phyloP scores from a whole-genome alignment of 306 rosid genomes.

The Prosopis cineraria region DNA sequence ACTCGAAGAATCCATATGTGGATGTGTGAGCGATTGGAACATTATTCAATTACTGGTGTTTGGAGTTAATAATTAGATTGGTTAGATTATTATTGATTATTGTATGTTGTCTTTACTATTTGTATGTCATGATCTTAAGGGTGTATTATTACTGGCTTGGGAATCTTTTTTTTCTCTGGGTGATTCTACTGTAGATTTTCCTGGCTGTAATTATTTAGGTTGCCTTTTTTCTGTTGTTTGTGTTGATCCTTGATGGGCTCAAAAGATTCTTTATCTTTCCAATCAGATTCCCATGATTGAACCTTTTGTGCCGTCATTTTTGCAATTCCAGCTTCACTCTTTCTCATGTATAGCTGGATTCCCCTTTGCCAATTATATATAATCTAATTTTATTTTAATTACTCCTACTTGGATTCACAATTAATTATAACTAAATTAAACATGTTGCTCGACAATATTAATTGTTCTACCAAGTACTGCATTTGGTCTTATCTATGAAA shows the following conservation, averaged over 20 bases:
- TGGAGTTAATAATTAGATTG: not conserved
- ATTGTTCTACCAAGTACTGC: no score
- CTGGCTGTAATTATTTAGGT: conserved; percentile 32
- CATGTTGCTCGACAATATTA: no score
- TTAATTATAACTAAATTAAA: no score
- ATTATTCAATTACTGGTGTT: conserved; percentile 41
- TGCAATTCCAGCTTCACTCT: conserved; percentile 32
- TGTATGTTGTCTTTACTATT: conserved; percentile 4
- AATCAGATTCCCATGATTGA: conserved; percentile 44
- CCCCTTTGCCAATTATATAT: not conserved
- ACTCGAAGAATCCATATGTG: conserved; percentile 34
- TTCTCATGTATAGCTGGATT: conserved; percentile 32
- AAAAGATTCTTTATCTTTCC: conserved; percentile 39
- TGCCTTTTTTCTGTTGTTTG: conserved; percentile 3
- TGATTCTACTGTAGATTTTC: conserved; percentile 35
- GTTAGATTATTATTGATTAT: conserved; percentile 3
- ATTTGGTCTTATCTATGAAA: no score
- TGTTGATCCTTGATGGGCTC: not conserved
- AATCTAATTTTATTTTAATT: no score
- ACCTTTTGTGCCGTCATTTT: conserved; percentile 41
- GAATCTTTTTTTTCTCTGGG: conserved; percentile 9
- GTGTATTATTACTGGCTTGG: conserved; percentile 28
- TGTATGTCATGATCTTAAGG: no score
- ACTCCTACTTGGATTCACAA: no score
- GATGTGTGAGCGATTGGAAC: conserved; percentile 26